These are phyloP conservation scores for Annulohypoxylon nitens DNA, from an alignment of 495 filamentous ascomycete genomes.

Conservation along the genomic window DNA sequence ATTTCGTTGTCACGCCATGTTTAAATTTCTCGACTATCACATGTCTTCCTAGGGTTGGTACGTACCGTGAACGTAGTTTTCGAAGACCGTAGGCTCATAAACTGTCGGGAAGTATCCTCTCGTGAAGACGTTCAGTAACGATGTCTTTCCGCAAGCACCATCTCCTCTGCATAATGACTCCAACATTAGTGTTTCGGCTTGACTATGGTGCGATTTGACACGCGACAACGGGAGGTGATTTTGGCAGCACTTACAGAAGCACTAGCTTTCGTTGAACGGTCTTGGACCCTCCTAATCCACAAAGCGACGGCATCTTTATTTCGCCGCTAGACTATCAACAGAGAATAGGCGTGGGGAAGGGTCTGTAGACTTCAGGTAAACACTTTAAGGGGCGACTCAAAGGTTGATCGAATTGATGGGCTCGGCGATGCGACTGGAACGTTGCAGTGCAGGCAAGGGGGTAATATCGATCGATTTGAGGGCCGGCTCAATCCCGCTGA, in stretches of 20 bases:
- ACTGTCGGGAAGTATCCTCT: conserved; percentile 99
- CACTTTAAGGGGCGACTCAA: conserved; percentile 31
- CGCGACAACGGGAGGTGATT: conserved; percentile 24
- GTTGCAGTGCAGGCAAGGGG: conserved; percentile 40
- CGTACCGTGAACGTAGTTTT: conserved; percentile 98
- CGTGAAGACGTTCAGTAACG: conserved; percentile 96
- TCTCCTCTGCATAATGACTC: conserved; percentile 75
- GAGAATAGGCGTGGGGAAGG: background rate
- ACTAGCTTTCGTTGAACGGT: conserved; percentile 98
- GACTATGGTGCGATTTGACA: conserved; percentile 7
- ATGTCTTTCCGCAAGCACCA: conserved; percentile 98
- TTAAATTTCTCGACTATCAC: background rate
- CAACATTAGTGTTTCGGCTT: conserved; percentile 47
- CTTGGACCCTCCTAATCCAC: conserved; percentile 69
- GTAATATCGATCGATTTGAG: conserved; percentile 28
- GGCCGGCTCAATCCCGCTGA: conserved; percentile 32
- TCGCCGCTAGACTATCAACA: conserved; percentile 17
- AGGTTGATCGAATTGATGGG: conserved; percentile 27
- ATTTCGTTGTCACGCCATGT: background rate
- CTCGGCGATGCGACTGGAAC: conserved; percentile 40
- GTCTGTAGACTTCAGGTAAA: conserved; percentile 6
- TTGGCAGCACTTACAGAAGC: conserved; percentile 76
- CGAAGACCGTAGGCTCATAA: conserved; percentile 98
- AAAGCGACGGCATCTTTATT: conserved; percentile 67
- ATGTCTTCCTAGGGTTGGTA: conserved; percentile 14